Percentiles rank a stretch among this genome's conserved stretches.
Conservation (phyloP, 352 stramenopile species). For the Pythium oligandrum region DNA sequence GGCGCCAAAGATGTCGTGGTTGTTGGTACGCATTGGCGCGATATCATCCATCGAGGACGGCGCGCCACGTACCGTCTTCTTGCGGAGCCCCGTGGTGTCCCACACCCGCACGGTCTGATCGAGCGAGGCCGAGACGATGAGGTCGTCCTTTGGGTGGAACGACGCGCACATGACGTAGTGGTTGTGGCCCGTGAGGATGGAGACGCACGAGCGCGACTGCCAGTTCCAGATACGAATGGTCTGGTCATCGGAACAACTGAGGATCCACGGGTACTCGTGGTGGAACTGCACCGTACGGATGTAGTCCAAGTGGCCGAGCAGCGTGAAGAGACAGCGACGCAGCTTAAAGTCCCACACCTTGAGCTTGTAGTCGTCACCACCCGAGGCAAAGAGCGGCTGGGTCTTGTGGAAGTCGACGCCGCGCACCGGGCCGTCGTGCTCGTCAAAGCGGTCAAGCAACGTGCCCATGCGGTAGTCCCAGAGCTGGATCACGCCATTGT, state of each 20-base stretch:
- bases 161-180: constrained; percentile 99
- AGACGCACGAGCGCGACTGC: constrained; percentile 97
- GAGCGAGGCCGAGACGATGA: constrained; percentile 98
- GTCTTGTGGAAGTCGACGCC: constrained; percentile 98
- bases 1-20: constrained; percentile 97
- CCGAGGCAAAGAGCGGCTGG: constrained; percentile 98
- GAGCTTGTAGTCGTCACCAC: constrained; percentile 99
- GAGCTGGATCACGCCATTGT: constrained; percentile 98
- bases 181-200: constrained; percentile 99
- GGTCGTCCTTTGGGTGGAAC: constrained; percentile 99
- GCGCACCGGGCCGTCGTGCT: constrained; percentile 98
- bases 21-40: constrained; percentile 47
- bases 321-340: constrained; percentile 97
- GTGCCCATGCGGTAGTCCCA: constrained; percentile 99
- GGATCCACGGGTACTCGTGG: constrained; percentile 98
- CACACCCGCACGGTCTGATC: constrained; percentile 98
- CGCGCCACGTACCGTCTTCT: constrained; percentile 96
- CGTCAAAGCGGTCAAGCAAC: constrained; percentile 98
- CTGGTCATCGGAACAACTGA: constrained; percentile 97
- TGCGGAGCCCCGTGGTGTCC: constrained; percentile 98
- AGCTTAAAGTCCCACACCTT: constrained; percentile 99
- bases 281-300: constrained; percentile 99
- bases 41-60: constrained; percentile 78
- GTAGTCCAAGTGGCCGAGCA: constrained; percentile 99
- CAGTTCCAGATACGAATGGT: constrained; percentile 99